Evolutionary conservation across 805 yeast genomes (phyloP).

Genomic region (Suhomyces sp.): DNA sequence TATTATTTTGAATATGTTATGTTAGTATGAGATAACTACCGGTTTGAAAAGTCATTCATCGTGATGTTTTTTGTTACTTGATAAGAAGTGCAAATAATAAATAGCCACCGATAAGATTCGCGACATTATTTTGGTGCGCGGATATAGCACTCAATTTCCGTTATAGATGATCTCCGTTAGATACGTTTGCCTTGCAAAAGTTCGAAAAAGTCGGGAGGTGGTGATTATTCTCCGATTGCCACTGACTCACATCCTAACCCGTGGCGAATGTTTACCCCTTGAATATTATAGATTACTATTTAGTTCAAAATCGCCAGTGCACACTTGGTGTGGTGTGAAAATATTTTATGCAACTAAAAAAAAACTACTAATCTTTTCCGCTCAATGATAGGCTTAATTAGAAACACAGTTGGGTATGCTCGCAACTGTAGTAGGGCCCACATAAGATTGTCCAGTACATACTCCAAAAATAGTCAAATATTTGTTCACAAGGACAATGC

Average conservation of each 20-base stretch:
- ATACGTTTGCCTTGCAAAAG: background rate
- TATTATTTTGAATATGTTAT: background rate
- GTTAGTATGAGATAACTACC: background rate
- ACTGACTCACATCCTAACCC: background rate
- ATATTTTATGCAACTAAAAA: background rate
- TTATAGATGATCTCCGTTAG: too few species aligned
- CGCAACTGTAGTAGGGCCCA: background rate
- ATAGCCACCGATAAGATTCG: background rate
- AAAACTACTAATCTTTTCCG: background rate
- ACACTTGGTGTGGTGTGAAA: background rate
- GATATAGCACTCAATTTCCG: too few species aligned
- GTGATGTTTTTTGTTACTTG: background rate
- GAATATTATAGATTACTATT: background rate
- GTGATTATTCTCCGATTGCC: background rate
- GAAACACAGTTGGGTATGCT: background rate
- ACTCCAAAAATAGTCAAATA: constrained; percentile 7
- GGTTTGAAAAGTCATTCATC: background rate
- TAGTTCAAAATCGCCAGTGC: background rate
- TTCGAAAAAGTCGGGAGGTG: background rate
- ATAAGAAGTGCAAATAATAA: background rate
- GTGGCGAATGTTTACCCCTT: background rate
- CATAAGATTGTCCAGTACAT: background rate
- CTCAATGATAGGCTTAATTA: background rate
- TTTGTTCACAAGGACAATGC: constrained; percentile 6
- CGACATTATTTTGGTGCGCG: background rate